Percentiles rank a stretch among this genome's conserved stretches.
These are phyloP conservation scores for Pilobolus umbonatus DNA, from an alignment of 192 early-diverging fungal genomes.

Conservation along the genomic window DNA sequence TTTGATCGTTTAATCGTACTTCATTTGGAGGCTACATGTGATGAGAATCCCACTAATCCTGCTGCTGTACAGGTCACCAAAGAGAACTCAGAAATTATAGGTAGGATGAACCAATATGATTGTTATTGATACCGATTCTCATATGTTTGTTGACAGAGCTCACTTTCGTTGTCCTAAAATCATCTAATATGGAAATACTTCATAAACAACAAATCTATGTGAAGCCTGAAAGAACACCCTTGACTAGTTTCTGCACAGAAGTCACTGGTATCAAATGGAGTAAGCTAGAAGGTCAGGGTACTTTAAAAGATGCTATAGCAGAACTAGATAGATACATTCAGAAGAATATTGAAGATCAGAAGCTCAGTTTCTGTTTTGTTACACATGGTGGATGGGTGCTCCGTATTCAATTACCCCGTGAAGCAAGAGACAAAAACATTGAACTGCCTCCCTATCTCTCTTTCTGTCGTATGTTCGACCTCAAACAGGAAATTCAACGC, in stretches of 20 bases:
- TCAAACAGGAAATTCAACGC: conserved; percentile 59
- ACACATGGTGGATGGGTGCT: conserved; percentile 70
- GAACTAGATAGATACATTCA: conserved; percentile 50
- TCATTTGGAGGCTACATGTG: conserved; percentile 68
- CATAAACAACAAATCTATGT: conserved; percentile 45
- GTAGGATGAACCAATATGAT: conserved; percentile 4
- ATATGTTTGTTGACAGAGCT: conserved; percentile 34
- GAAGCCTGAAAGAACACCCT: conserved; percentile 43
- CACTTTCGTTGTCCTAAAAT: conserved; percentile 45
- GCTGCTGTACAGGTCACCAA: conserved; percentile 49
- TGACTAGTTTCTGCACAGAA: conserved; percentile 55
- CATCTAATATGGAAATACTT: conserved; percentile 36
- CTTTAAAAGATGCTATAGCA: conserved; percentile 49
- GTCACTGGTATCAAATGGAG: conserved; percentile 59
- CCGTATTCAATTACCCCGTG: conserved; percentile 61
- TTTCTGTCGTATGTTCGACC: conserved; percentile 61
- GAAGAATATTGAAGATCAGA: conserved; percentile 42
- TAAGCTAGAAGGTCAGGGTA: conserved; percentile 44
- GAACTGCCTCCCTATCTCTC: conserved; percentile 51
- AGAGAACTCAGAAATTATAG: conserved; percentile 53
- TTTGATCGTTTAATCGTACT: conserved; percentile 59
- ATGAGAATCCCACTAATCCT: conserved; percentile 59
- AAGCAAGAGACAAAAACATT: conserved; percentile 61
- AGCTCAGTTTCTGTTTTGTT: conserved; percentile 60
- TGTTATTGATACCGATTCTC: neutral